Evolutionary conservation across 2,329 filamentous ascomycete genomes (phyloP).

Genomic region (Chaetomiaceae sp.): DNA sequence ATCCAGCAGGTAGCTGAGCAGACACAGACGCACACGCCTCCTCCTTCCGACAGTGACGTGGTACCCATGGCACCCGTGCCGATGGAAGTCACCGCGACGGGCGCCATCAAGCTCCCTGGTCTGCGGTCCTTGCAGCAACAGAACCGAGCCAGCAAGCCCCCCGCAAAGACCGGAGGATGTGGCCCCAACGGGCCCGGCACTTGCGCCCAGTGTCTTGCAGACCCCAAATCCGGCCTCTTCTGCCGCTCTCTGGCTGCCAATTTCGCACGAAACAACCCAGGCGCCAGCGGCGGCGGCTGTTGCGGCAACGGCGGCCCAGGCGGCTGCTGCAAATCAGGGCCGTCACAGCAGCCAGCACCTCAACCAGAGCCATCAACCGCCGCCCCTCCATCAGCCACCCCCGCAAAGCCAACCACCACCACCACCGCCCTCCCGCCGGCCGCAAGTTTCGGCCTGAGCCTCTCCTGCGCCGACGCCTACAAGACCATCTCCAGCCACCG

Average conservation of each 20-base stretch:
- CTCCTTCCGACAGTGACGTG: constrained; percentile 57
- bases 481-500: constrained; percentile 73
- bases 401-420: not conserved
- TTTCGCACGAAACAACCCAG: constrained; percentile 37
- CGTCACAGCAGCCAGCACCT: not conserved
- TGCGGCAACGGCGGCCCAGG: constrained; percentile 55
- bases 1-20: constrained; percentile 36
- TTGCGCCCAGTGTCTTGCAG: constrained; percentile 71
- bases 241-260: constrained; percentile 74
- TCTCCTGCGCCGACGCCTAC: constrained; percentile 73
- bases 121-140: constrained; percentile 30
- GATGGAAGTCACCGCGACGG: constrained; percentile 56
- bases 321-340: constrained; percentile 59
- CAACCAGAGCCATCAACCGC: constrained; percentile 17
- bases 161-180: constrained; percentile 38
- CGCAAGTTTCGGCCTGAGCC: constrained; percentile 46
- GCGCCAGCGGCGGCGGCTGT: constrained; percentile 46
- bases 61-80: constrained; percentile 50
- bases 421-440: constrained; percentile 3
- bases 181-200: constrained; percentile 69
- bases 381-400: constrained; percentile 8
- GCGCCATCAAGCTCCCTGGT: constrained; percentile 56
- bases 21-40: constrained; percentile 51
- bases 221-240: constrained; percentile 77
- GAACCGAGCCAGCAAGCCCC: constrained; percentile 22